Percentiles rank a stretch among this genome's conserved stretches.
phyloP scores from a whole-genome alignment of 164 flowering plant genomes.

The Euptelea pleiosperma region DNA sequence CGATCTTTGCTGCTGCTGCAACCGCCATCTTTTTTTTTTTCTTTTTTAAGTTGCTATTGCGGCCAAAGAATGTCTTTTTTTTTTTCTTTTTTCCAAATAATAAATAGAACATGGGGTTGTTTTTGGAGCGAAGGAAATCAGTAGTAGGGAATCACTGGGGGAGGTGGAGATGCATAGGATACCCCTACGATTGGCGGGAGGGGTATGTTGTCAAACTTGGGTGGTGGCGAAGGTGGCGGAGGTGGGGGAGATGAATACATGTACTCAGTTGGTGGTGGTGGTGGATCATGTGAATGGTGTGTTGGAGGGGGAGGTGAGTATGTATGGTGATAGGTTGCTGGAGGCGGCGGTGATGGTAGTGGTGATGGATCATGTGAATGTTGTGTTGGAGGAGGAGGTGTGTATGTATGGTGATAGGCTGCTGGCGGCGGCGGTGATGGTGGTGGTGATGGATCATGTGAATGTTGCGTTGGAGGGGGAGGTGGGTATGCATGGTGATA shows the following conservation, averaged over 20 bases:
- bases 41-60: neutral
- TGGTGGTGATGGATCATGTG: neutral
- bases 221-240: conserved; percentile 17
- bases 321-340: conserved; percentile 3
- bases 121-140: too few species aligned
- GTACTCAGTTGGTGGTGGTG: conserved; percentile 24
- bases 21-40: neutral
- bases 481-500: conserved; percentile 2
- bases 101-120: neutral
- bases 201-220: conserved; percentile 22
- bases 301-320: conserved; percentile 18
- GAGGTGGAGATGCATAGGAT: conserved; percentile 68
- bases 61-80: neutral
- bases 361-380: conserved; percentile 16
- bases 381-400: conserved; percentile 16
- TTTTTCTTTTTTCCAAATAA: neutral
- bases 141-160: conserved; percentile 55
- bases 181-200: conserved; percentile 60
- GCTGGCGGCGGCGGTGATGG: conserved; percentile 12
- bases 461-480: conserved; percentile 1
- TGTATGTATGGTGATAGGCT: conserved; percentile 3
- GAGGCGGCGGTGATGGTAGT: conserved; percentile 14
- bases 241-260: conserved; percentile 20
- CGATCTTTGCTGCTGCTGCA: neutral
- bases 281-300: conserved; percentile 11